These are phyloP conservation scores for Amphibolis antarctica DNA, from an alignment of 106 monocot species.

Conservation along the genomic window DNA sequence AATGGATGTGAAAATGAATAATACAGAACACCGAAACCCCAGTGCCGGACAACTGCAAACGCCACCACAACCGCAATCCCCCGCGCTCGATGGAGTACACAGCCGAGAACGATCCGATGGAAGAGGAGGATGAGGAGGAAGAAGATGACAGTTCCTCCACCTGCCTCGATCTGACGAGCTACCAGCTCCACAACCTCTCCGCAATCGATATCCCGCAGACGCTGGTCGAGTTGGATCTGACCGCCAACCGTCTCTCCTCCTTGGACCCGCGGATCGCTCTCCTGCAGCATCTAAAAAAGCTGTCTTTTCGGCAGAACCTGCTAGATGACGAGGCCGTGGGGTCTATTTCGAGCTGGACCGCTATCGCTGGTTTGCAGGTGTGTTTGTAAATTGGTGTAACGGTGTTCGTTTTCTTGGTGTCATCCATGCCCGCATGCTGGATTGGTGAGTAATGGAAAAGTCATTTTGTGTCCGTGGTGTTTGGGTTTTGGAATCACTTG, in stretches of 20 bases:
- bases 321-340: conserved; percentile 49
- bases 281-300: conserved; percentile 53
- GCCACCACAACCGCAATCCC: too few species aligned
- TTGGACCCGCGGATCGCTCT: conserved; percentile 52
- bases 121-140: conserved; percentile 4
- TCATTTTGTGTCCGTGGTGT: too few species aligned
- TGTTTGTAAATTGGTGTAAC: neutral
- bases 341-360: conserved; percentile 44
- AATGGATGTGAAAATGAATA: too few species aligned
- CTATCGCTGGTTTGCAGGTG: conserved; percentile 52
- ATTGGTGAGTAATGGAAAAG: neutral
- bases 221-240: conserved; percentile 83
- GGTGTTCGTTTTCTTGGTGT: neutral
- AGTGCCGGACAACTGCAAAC: too few species aligned
- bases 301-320: conserved; percentile 87
- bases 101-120: neutral
- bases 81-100: conserved; percentile 7
- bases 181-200: conserved; percentile 78
- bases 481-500: too few species aligned
- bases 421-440: neutral
- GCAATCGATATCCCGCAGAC: conserved; percentile 55
- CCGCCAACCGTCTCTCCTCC: conserved; percentile 65
- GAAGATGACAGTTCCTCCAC: neutral
- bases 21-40: too few species aligned
- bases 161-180: conserved; percentile 86